phyloP scores from a whole-genome alignment of 768 basidiomycete species.

The Rhodosporidiobolus sp. region DNA sequence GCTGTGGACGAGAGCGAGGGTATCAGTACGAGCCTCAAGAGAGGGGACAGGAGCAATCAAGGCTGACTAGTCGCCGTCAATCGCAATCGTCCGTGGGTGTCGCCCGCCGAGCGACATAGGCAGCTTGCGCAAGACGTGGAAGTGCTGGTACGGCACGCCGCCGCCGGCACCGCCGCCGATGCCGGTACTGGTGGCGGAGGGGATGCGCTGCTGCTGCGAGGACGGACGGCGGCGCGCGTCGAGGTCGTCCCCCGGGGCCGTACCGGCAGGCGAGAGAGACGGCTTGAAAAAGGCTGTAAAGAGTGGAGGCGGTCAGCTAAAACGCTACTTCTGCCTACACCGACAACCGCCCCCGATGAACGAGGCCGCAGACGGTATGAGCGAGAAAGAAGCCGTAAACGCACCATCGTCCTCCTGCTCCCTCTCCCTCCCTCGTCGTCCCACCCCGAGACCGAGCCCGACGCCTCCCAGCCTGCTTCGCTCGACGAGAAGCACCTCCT shows the following conservation, averaged over 20 bases:
- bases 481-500: constrained; percentile 73
- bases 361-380: neutral
- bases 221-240: neutral
- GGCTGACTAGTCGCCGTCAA: constrained; percentile 81
- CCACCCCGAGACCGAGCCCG: constrained; percentile 56
- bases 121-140: constrained; percentile 85
- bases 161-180: constrained; percentile 50
- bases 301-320: no score
- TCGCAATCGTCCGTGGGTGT: constrained; percentile 84
- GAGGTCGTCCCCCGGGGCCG: neutral
- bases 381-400: constrained; percentile 29
- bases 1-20: neutral
- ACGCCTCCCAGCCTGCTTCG: constrained; percentile 69
- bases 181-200: constrained; percentile 47
- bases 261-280: neutral
- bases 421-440: neutral
- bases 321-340: no score
- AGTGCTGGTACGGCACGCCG: constrained; percentile 60
- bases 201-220: neutral
- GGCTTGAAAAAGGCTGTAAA: no score
- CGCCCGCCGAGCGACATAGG: constrained; percentile 81
- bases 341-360: neutral
- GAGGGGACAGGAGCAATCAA: neutral
- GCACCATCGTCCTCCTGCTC: constrained; percentile 57
- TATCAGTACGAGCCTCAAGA: neutral